A percentile compares a stretch with the other conserved stretches of the same genome.
These are phyloP conservation scores for Lanmaoa rubissima DNA, from an alignment of 768 basidiomycete species.

Conservation along the genomic window DNA sequence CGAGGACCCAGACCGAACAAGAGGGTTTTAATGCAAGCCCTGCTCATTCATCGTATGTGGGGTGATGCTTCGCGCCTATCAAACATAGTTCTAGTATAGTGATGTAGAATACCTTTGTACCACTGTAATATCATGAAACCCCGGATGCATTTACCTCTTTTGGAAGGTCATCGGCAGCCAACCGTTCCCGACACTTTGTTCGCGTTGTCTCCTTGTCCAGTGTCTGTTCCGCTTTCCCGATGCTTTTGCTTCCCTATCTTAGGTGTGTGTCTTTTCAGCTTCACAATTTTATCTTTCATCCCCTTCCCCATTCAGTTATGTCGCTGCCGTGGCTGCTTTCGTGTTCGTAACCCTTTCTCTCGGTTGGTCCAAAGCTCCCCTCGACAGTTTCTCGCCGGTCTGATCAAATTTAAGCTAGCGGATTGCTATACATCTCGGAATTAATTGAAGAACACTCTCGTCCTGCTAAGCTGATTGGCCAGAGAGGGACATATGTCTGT, in stretches of 20 bases:
- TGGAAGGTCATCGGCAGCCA: background rate
- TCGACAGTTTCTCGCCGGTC: background rate
- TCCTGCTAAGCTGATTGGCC: constrained; percentile 77
- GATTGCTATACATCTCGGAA: constrained; percentile 90
- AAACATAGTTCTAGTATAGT: constrained; percentile 25
- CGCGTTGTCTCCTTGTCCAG: background rate
- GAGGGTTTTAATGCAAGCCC: constrained; percentile 72
- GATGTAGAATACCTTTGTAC: too few species aligned
- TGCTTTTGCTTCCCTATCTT: constrained; percentile 57
- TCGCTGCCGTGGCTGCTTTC: constrained; percentile 73
- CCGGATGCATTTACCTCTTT: background rate
- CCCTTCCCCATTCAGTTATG: constrained; percentile 50
- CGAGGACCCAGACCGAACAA: constrained; percentile 63
- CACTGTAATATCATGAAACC: too few species aligned
- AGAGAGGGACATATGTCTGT: constrained; percentile 85
- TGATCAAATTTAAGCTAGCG: constrained; percentile 63
- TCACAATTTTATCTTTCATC: background rate
- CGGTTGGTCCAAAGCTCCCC: constrained; percentile 48
- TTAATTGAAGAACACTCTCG: constrained; percentile 92
- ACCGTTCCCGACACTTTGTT: too few species aligned
- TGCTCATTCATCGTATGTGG: constrained; percentile 20
- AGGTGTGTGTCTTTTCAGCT: constrained; percentile 41
- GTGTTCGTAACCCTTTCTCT: constrained; percentile 90
- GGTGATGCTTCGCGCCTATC: constrained; percentile 49
- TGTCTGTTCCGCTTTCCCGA: background rate